Evolutionary conservation across 176 grass and related monocot genomes (phyloP), one percentile per base, ranked within the genome.

Genomic region (Rhynchospora pubera): DNA sequence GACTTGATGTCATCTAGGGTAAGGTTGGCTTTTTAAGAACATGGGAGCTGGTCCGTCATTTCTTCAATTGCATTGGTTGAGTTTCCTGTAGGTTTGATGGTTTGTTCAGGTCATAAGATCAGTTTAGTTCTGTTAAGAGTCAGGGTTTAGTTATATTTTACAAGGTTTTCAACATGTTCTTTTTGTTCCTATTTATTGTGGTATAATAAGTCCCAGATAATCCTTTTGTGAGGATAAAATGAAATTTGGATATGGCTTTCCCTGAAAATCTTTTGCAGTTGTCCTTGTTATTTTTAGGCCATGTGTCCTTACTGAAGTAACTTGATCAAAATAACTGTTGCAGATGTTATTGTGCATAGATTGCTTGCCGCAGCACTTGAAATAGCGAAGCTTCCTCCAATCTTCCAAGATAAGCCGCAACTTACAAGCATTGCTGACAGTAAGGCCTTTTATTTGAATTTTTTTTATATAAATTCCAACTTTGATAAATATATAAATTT

Each of bases 321-420:
- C 46, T 23, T 48, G 87, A 86, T 89, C 46, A 62, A 47, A 26
- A 73, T 56, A 43, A 16, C 62, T 87, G 46, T 89, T 87, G 81
- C 82, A 95, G 96, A 99, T 94, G 92, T 98, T 66, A 87, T 95
- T 87, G 96, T 99, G 57, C 96, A 99, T 84, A 88, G 96, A 80
- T 90, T 99, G 87, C 80, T 99, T 87, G 96, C 96, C 82, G 96
- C 96, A 67, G 92, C 96, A 46, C 85, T 99, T 45, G 87, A 87
- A 82, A 99, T 93, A 86, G 92, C 90, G 2, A 99, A 91, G 83
- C 96, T 95, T 88, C 96, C 92, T 83, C 92, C 96, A 55, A 32
- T 99, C 84, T 98, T 98, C 79, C 87, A 91, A 81, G 96, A 99
- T 85, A 84, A 89, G 45, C 87, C 92, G 70, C 92, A 95, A 76